Evolutionary conservation across 2,329 filamentous ascomycete genomes (phyloP).

Genomic region (Exophiala oligosperma): DNA sequence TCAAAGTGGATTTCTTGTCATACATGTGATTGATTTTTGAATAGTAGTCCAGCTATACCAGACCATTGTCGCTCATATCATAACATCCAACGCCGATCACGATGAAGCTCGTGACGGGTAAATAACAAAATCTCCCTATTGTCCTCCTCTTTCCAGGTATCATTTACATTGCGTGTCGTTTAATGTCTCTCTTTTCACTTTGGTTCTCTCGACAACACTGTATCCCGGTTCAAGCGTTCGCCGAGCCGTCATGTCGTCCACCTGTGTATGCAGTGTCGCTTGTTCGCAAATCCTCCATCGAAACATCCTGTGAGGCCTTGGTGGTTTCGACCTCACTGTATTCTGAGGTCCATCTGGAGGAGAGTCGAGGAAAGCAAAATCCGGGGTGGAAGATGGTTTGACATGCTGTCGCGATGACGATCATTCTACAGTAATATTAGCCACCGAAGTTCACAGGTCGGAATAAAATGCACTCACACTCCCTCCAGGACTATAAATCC

Average conservation of each 20-base stretch:
- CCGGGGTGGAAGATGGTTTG: slow-evolving; percentile 27
- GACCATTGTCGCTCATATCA: too few species aligned
- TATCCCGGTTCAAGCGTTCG: background rate
- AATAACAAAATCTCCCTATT: too few species aligned
- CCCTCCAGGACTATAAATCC: slow-evolving; percentile 55
- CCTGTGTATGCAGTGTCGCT: background rate
- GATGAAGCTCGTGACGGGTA: too few species aligned
- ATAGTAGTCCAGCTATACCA: too few species aligned
- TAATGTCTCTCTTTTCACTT: background rate
- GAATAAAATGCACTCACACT: slow-evolving; percentile 15
- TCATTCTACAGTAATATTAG: slow-evolving; percentile 13
- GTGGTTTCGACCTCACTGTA: background rate
- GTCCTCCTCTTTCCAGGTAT: background rate
- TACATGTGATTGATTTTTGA: too few species aligned
- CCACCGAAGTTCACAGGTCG: background rate
- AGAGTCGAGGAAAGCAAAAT: slow-evolving; percentile 24
- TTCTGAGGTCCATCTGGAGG: slow-evolving; percentile 4
- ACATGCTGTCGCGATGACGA: slow-evolving; percentile 18
- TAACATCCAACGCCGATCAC: too few species aligned
- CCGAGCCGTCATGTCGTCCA: too few species aligned
- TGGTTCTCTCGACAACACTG: background rate
- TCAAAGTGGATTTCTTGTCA: too few species aligned
- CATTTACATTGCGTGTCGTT: background rate
- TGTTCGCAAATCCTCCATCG: slow-evolving; percentile 11
- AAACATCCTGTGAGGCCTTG: slow-evolving; percentile 15